Base-by-base conservation (phyloP, 768 basidiomycete species). In the Termitomyces sp. region DNA sequence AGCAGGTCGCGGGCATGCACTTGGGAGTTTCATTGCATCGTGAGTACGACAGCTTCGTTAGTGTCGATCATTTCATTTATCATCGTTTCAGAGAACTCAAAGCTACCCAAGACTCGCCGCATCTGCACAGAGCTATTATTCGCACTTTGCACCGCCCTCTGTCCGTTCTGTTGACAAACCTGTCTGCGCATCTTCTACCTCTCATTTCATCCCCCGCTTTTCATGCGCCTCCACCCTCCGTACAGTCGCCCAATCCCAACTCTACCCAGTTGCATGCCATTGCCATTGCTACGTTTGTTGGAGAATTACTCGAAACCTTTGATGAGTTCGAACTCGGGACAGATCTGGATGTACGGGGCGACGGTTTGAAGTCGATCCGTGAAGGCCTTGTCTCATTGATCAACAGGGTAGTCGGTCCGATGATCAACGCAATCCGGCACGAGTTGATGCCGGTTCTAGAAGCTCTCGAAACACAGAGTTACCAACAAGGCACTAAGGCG, bases 111-210 rank as follows among this genome's bases (percentile, higher is more conserved):
- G 83, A 82, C 51, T 88, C 86, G 61, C 74, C 75, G 1, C 84
- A 90, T 64, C 72, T 92, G 18, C 76, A 83, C 64, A 81, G 82
- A 58, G 89, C 90, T 28, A 82, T 90, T 55, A 66, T 91, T 41
- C 84, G 91, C 53, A 82, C 83, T 34, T 77, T 92, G 29, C 90
- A 90, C 56, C 83, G 86, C 54, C 90, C 89, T 8, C 72, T 93
- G 6, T 89, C 90, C 7, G 88, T 92, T 26, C 68, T 92, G 41
- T 73, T 88, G 62, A 84, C 76, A 61, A 87, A 87, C 66, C 69
- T 92, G 36, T 90, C 88, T 15, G 77, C 83, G 26, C 78, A 84
- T 62, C 77, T 92, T 34, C 72, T 86, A 1, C 88, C 87, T 7
- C 70, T 90, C 20, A 64, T 92, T 15, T 82, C 87, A 5, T 84